Base-by-base conservation (phyloP, 176 grass and related monocot species). In the Leersia perrieri region DNA sequence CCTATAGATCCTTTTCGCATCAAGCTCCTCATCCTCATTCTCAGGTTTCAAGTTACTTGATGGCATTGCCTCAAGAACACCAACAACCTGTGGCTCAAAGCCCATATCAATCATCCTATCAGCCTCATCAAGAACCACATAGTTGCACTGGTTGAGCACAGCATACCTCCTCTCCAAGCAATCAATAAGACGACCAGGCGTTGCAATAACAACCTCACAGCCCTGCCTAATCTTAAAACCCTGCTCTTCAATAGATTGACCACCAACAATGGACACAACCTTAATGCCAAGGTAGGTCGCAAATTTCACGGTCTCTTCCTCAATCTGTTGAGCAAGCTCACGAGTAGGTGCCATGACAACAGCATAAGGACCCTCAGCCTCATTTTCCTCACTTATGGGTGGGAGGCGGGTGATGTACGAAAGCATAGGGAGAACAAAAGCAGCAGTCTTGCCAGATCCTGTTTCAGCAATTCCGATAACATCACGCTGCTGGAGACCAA, bases 71-170 rank as follows among this genome's bases (percentile, higher is more conserved):
- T 98, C 92, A 27, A 98, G 88, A 28, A 98, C 95, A 63, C 95
- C 95, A 75, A 98, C 86, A 83, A 95, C 95, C 84, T 98, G 95
- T 16, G 90, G 92, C 90, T 98, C 95, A 42, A 98, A 98, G 11
- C 95, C 95, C 95, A 98, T 98, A 72, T 98, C 95, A 87, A 98
- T 98, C 95, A 98, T 98, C 38, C 95, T 80, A 89, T 98, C 95
- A 81, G 95, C 95, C 77, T 98, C 95, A 82, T 98, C 95, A 40
- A 98, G 90, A 38, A 98, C 92, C 27, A 98, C 95, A 84, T 98
- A 98, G 62, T 98, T 98, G 70, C 95, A 98, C 73, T 98, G 95
- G 58, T 98, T 98, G 30, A 98, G 92, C 27, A 98, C 95, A 65
- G 88, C 95, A 86, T 95, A 98, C 63, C 92, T 89, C 76, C 95